Conservation (phyloP, 495 filamentous ascomycete species). For the Paragyromitra xinjiangensis region DNA sequence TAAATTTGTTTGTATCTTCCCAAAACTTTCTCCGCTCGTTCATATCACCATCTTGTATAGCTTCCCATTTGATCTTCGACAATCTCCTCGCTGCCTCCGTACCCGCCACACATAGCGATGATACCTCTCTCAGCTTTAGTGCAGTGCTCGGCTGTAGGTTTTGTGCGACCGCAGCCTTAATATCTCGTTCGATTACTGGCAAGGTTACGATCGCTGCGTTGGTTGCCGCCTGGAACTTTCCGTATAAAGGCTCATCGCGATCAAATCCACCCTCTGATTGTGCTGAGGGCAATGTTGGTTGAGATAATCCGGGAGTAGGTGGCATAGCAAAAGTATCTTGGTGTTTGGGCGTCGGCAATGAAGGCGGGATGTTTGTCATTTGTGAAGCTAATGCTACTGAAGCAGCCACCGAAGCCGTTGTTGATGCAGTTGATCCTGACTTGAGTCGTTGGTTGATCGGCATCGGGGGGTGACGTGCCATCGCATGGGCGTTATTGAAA, state of each 20-base stretch:
- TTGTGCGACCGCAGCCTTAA: slow-evolving; percentile 50
- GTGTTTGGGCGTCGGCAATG: slow-evolving; percentile 42
- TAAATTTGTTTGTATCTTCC: slow-evolving; percentile 58
- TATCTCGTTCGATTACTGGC: slow-evolving; percentile 53
- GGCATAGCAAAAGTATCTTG: slow-evolving; percentile 42
- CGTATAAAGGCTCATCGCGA: slow-evolving; percentile 53
- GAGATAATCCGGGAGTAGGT: slow-evolving; percentile 35
- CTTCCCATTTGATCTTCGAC: slow-evolving; percentile 54
- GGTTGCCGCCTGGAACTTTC: slow-evolving; percentile 55
- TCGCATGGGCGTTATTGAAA: slow-evolving; percentile 33
- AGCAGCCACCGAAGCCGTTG: slow-evolving; percentile 35
- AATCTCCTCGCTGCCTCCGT: slow-evolving; percentile 55
- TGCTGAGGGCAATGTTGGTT: slow-evolving; percentile 21
- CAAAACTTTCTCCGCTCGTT: slow-evolving; percentile 56
- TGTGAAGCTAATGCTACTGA: slow-evolving; percentile 35
- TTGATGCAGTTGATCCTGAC: slow-evolving; percentile 40
- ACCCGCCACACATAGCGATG: slow-evolving; percentile 50
- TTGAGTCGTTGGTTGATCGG: slow-evolving; percentile 44
- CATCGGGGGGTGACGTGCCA: slow-evolving; percentile 25
- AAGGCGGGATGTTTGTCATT: slow-evolving; percentile 27
- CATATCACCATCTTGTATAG: slow-evolving; percentile 54
- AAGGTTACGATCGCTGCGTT: slow-evolving; percentile 50
- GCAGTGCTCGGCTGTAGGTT: slow-evolving; percentile 50
- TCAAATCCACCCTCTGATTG: slow-evolving; percentile 53
- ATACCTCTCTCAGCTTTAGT: slow-evolving; percentile 55